These are phyloP conservation scores for Lupinus albus DNA, from an alignment of 306 rosid species.

Conservation along the genomic window DNA sequence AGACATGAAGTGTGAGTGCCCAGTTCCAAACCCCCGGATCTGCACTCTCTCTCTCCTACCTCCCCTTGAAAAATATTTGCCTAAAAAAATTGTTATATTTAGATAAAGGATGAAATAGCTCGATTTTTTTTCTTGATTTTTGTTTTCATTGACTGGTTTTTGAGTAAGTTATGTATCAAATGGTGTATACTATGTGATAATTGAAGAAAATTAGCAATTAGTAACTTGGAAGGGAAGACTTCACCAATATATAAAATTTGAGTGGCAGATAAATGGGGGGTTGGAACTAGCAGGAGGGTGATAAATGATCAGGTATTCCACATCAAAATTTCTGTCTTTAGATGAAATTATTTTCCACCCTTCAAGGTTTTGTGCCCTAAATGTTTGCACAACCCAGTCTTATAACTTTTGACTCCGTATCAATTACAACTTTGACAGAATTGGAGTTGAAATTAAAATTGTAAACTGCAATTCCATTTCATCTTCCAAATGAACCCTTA, in stretches of 20 bases:
- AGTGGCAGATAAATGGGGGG: conserved; percentile 1
- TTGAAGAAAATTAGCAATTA: not conserved
- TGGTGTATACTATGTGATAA: not conserved
- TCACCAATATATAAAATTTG: not conserved
- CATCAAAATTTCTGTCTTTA: not conserved
- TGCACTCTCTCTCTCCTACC: no score
- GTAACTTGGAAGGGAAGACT: conserved; percentile 7
- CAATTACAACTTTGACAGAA: no score
- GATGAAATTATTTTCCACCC: not conserved
- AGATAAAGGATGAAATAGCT: conserved; percentile 8
- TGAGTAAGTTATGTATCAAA: not conserved
- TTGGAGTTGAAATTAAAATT: no score
- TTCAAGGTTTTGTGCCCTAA: no score
- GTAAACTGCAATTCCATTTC: no score
- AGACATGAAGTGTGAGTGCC: no score
- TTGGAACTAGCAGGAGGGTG: not conserved
- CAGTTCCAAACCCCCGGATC: no score
- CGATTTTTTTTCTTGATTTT: not conserved
- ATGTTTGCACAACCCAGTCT: no score
- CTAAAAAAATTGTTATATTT: no score
- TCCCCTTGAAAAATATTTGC: no score
- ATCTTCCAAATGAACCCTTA: not conserved
- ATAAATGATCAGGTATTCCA: conserved; percentile 4
- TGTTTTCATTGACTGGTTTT: not conserved
- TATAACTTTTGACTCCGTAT: no score